Conservation (phyloP, 352 stramenopile species). For the Globisporangium nodosum region DNA sequence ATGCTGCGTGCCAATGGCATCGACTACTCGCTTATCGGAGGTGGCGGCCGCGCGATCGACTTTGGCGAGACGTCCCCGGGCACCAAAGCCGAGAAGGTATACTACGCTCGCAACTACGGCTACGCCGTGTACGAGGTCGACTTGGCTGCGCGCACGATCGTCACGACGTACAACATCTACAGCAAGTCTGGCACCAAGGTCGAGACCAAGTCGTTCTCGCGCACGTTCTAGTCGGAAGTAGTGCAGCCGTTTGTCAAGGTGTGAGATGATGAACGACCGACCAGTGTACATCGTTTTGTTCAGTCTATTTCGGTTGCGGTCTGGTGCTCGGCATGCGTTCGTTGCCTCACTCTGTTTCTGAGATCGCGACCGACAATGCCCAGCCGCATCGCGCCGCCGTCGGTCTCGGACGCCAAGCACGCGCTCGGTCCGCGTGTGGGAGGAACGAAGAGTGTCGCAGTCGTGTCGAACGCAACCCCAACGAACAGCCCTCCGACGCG, state of each 20-base stretch:
- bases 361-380: neutral
- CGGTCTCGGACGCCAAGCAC: neutral
- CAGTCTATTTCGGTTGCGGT: neutral
- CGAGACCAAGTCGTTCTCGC: conserved; percentile 22
- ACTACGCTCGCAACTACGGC: conserved; percentile 32
- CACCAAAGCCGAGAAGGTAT: conserved; percentile 22
- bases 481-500: neutral
- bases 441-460: neutral
- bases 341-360: too few relatives aligned
- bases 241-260: neutral
- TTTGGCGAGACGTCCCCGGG: conserved; percentile 18
- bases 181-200: conserved; percentile 24
- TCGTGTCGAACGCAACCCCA: neutral
- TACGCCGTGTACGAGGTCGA: conserved; percentile 29
- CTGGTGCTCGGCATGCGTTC: too few relatives aligned
- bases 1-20: conserved; percentile 19
- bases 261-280: too few relatives aligned
- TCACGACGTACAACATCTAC: conserved; percentile 32
- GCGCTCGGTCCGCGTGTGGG: neutral
- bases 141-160: conserved; percentile 15
- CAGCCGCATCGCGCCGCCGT: neutral
- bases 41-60: conserved; percentile 26
- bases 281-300: too few relatives aligned
- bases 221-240: conserved; percentile 14
- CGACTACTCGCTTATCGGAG: conserved; percentile 37